Conservation (phyloP, 306 rosid genomes). For the Sechiopsis laciniata region DNA sequence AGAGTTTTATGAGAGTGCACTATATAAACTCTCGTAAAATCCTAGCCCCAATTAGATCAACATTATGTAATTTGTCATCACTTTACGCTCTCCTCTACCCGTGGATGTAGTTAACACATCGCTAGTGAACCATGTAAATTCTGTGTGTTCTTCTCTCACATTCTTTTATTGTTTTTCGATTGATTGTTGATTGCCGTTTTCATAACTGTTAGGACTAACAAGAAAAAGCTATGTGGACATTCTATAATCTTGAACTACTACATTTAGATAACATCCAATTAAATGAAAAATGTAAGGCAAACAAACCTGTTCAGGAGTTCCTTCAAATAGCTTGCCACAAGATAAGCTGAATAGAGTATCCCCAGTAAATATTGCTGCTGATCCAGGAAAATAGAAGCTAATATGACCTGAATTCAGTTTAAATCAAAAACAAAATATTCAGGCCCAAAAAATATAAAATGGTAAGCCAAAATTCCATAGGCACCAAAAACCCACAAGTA, state of each 20-base stretch:
- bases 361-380: constrained; percentile 66
- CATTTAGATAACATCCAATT: background rate
- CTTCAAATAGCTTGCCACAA: constrained; percentile 90
- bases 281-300: constrained; percentile 19
- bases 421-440: background rate
- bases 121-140: no score
- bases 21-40: no score
- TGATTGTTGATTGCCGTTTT: no score
- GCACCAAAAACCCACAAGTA: constrained; percentile 5
- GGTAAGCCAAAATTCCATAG: background rate
- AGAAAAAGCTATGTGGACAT: background rate
- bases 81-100: no score
- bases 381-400: constrained; percentile 78
- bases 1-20: no score
- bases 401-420: constrained; percentile 56
- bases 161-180: no score
- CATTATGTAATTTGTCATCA: no score
- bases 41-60: no score
- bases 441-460: background rate
- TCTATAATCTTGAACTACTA: background rate
- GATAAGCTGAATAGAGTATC: constrained; percentile 91
- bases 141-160: no score
- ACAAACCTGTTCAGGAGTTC: constrained; percentile 73
- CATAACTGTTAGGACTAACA: background rate
- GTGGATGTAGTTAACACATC: no score